Evolutionary conservation across 2,329 filamentous ascomycete genomes (phyloP), one percentile per base, ranked within the genome.

Genomic region (Cladosporium sp.): DNA sequence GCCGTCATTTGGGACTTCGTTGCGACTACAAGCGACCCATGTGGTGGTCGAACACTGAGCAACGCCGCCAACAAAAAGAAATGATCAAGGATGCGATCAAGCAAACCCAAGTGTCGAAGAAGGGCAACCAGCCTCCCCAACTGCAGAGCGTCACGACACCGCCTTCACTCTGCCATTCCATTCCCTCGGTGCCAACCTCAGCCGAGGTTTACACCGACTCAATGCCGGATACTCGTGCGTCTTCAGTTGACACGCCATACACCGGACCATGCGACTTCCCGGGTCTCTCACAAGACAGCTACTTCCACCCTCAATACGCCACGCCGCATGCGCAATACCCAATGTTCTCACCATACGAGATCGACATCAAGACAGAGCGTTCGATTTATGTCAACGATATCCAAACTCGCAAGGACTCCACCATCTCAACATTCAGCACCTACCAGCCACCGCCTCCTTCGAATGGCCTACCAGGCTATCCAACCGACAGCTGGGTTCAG

Each of bases 31-130:
- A 96, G 85, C 85, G 93, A 76, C 95, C 95, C 44, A 88, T 91
- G 81, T 99, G 95, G 95, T 99, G 95, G 95, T 91, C 90, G 80
- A 97, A 95, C 84, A 91, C 91, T 75, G 93, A 97, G 69, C 88
- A 91, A 75, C 86, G 95, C 72, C 88, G 90, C 73, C 82, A 89
- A 65, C 92, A 97, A 78, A 99, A 98, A 82, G 95, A 98, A 77
- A 83, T 89, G 72, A 96, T 99, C 85, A 99, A 99, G 85, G 90
- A 91, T 80, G 92, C 94, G 79, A 98, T 99, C 84, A 97, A 97
- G 87, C 88, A 90, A 77, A 98, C 95, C 77, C 98, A 98, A 86
- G 85, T 96, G 71, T 89, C 89, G 29, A 94, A 97, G 81, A 97
- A 97, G 87, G 84, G 87, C 62, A 84, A 88, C 62, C 80, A 84